These are phyloP conservation scores for Colletotrichum simmondsii DNA, from an alignment of 2,329 filamentous ascomycete species.

Conservation along the genomic window DNA sequence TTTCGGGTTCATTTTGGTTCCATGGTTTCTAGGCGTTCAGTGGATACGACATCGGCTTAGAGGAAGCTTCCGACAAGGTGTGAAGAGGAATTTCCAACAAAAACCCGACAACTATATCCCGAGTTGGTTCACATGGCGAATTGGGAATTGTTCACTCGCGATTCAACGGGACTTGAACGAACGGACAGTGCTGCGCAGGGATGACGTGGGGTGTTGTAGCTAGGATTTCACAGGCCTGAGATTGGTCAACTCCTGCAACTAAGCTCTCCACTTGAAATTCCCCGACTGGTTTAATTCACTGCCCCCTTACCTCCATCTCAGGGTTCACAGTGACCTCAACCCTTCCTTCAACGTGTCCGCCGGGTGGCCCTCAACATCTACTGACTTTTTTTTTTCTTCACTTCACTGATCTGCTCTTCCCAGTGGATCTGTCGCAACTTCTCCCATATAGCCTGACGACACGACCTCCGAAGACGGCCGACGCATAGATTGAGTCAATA, in stretches of 20 bases:
- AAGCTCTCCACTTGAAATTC: constrained; percentile 23
- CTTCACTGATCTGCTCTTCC: not conserved
- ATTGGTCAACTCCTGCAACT: constrained; percentile 1
- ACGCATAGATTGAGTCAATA: not conserved
- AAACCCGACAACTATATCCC: not conserved
- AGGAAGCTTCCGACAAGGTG: not conserved
- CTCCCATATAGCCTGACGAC: not conserved
- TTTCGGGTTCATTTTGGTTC: not conserved
- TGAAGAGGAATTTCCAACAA: not conserved
- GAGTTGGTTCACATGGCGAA: not conserved
- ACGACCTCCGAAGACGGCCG: not conserved
- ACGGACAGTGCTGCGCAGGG: not conserved
- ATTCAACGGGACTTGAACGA: not conserved
- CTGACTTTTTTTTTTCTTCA: constrained; percentile 3
- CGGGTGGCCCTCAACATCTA: constrained; percentile 29
- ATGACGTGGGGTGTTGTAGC: not conserved
- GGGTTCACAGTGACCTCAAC: constrained; percentile 34
- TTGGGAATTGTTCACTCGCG: not conserved
- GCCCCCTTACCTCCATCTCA: constrained; percentile 16
- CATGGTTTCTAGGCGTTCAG: not conserved
- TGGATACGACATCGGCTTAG: not conserved
- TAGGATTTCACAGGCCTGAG: not conserved
- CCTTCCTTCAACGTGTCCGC: constrained; percentile 32
- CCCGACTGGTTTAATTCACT: constrained; percentile 22
- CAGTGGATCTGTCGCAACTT: not conserved